Percentiles rank a stretch among this genome's conserved stretches.
Conservation (phyloP, 1,139 yeast genomes). For the Candida gigantensis region DNA sequence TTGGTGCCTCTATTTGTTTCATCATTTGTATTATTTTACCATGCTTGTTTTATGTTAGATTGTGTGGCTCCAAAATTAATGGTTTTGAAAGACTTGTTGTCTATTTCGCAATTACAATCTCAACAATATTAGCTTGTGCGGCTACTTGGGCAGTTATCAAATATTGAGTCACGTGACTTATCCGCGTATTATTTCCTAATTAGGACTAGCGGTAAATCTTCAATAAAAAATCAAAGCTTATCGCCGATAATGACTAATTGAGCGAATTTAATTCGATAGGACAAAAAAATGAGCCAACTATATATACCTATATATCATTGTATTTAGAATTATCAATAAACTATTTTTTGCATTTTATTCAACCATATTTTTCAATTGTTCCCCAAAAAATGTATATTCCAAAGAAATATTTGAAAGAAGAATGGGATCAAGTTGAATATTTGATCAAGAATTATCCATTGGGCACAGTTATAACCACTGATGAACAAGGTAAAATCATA, state of each 20-base stretch:
- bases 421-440: conserved; percentile 41
- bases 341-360: not conserved
- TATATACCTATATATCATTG: not conserved
- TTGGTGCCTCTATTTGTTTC: conserved; percentile 60
- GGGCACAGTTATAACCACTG: conserved; percentile 51
- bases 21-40: conserved; percentile 58
- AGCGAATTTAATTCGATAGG: not conserved
- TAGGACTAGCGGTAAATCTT: no score
- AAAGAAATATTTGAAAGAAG: conserved; percentile 27
- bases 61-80: conserved; percentile 28
- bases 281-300: not conserved
- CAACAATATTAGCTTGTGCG: conserved; percentile 31
- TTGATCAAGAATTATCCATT: conserved; percentile 52
- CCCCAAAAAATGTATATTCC: conserved; percentile 31
- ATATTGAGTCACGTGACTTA: conserved; percentile 16
- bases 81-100: conserved; percentile 27
- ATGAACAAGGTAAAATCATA: conserved; percentile 36
- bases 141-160: conserved; percentile 46
- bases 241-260: not conserved
- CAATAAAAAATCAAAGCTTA: no score
- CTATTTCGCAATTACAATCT: conserved; percentile 22
- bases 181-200: conserved; percentile 6
- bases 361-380: not conserved
- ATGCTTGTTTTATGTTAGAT: conserved; percentile 50
- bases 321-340: not conserved